Conservation (phyloP, 768 basidiomycete species). For the Hortiboletus flavorubellus region DNA sequence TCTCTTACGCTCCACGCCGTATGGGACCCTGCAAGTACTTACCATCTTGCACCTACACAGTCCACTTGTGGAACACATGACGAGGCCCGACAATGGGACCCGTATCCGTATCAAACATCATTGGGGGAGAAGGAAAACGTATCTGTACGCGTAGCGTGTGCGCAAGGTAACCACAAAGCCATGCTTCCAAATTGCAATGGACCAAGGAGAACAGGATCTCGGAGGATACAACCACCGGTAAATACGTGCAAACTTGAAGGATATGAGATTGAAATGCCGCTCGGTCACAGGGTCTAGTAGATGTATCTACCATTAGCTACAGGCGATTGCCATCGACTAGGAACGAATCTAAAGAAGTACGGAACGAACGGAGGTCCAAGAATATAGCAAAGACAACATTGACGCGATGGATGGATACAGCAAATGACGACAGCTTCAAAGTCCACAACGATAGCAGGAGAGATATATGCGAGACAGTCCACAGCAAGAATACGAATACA, state of each 20-base stretch:
- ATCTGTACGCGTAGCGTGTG: too few species aligned
- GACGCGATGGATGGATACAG: constrained; percentile 15
- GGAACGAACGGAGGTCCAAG: not conserved
- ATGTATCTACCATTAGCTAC: constrained; percentile 6
- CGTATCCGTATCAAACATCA: too few species aligned
- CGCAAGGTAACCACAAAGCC: too few species aligned
- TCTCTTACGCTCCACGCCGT: too few species aligned
- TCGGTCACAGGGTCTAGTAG: not conserved
- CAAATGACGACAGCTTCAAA: not conserved
- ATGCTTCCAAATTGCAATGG: too few species aligned
- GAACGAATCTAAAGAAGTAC: not conserved
- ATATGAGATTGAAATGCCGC: not conserved
- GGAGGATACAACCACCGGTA: too few species aligned
- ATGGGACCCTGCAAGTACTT: too few species aligned
- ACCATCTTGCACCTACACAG: too few species aligned
- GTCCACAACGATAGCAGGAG: constrained; percentile 8
- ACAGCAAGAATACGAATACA: constrained; percentile 17
- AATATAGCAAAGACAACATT: not conserved
- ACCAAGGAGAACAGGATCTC: too few species aligned
- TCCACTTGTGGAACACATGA: too few species aligned
- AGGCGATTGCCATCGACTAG: not conserved
- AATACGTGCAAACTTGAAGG: not conserved
- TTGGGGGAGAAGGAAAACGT: too few species aligned
- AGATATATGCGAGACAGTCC: constrained; percentile 5
- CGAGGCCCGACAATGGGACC: too few species aligned